Percentiles rank a stretch among this genome's conserved stretches.
Conservation (phyloP, 495 filamentous ascomycete genomes). For the Platismatia glauca region DNA sequence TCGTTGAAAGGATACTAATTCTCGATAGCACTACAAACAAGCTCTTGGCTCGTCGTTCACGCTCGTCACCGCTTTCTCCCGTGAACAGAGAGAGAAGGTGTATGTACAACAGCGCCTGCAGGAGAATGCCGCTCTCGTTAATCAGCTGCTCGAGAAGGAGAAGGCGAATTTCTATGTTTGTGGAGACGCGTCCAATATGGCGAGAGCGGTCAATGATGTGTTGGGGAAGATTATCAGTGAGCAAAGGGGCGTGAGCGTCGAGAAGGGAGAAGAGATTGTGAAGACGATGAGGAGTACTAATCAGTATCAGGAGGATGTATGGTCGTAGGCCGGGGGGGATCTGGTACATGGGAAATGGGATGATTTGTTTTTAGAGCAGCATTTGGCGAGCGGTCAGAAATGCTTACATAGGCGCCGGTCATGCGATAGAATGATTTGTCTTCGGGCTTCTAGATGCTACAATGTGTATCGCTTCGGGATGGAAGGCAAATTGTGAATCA, state of each 20-base stretch:
- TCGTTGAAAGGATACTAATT: neutral
- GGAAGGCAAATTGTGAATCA: neutral
- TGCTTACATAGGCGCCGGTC: neutral
- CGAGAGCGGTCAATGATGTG: conserved; percentile 83
- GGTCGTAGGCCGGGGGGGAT: conserved; percentile 51
- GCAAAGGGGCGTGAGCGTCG: conserved; percentile 67
- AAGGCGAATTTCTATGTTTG: conserved; percentile 97
- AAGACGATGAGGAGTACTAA: conserved; percentile 89
- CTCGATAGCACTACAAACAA: conserved; percentile 61
- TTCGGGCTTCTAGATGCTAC: neutral
- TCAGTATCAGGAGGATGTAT: conserved; percentile 96
- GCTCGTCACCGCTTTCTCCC: conserved; percentile 86
- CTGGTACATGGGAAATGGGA: neutral
- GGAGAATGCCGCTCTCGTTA: conserved; percentile 74
- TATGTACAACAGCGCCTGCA: conserved; percentile 93
- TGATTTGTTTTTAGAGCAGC: conserved; percentile 3
- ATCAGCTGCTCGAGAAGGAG: conserved; percentile 75
- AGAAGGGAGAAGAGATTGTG: conserved; percentile 89
- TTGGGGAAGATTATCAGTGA: conserved; percentile 77
- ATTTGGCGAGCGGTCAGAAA: neutral
- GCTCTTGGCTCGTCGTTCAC: conserved; percentile 79
- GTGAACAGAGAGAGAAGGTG: conserved; percentile 74
- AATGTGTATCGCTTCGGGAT: neutral
- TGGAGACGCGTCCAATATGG: conserved; percentile 97
- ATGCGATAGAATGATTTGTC: neutral